Base-by-base conservation (phyloP, 2,329 filamentous ascomycete genomes). In the Cladosporium velox region DNA sequence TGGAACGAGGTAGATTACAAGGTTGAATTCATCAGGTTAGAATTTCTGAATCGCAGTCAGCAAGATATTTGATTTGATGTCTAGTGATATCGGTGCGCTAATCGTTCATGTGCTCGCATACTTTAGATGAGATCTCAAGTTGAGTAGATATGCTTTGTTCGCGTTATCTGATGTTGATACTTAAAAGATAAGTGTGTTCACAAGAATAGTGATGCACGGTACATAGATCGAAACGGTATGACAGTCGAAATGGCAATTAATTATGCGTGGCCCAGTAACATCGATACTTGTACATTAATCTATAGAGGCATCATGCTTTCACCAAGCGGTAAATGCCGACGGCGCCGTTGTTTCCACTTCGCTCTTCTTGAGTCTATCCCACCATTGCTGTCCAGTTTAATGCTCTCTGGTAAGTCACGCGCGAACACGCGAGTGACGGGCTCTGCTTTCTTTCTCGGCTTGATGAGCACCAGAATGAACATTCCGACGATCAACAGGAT, bases 401-500 rank as follows among this genome's bases (percentile, higher is more conserved):
- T 28, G 14, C 21, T 32, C 12, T n/a, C 15, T 30, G 55, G 38
- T 18, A 28, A 4, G 2, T 38, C 26, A 10, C 44, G 32, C 21
- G 41, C 1, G 1, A 38, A 10, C n/a, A 28, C 26, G 24, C 44
- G 44, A 52, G 54, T n/a, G 7, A 30, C 34, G 24, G 51, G 61
- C 26, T 55, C 61, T 21, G 52, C 34, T 12, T 69, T 73, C 52
- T 72, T 69, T 67, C 90, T 93, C 1, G 91, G 91, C 79, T 96
- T 97, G 68, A 96, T 83, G 47, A 92, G 78, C 1, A 97, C 79
- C 49, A 97, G 76, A 72, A 97, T 96, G 73, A 99, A 90, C 81
- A 97, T 86, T 35, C 92, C 95, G 24, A 89, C 88, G 62, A 99
- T 90, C 26, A 98, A 79, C 30, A 99, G 81, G 7, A 96, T 79